Evolutionary conservation across 495 filamentous ascomycete genomes (phyloP).

Genomic region (Podospora sp.): DNA sequence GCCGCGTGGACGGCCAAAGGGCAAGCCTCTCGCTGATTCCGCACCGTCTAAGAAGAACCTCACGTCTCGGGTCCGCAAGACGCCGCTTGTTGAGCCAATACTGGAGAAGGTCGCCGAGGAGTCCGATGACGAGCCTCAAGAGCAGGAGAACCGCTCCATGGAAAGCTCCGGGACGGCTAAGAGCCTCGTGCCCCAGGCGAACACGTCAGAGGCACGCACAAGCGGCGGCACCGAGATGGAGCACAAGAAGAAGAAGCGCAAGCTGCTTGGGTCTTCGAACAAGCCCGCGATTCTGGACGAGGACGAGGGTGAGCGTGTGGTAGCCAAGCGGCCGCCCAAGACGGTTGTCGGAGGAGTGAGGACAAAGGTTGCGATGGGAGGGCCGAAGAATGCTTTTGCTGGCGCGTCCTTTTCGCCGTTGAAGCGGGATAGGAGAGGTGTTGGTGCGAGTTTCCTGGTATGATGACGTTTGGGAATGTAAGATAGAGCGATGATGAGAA

Average conservation of each 20-base stretch:
- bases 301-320: conserved; percentile 55
- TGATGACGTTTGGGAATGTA: conserved; percentile 30
- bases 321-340: conserved; percentile 39
- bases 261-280: conserved; percentile 63
- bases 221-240: conserved; percentile 41
- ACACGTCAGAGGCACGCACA: background rate
- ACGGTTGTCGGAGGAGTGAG: conserved; percentile 35
- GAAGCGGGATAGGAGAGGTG: conserved; percentile 72
- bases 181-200: conserved; percentile 8
- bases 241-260: conserved; percentile 73
- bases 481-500: background rate
- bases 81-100: conserved; percentile 22
- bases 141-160: conserved; percentile 30
- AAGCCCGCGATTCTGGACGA: conserved; percentile 69
- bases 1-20: conserved; percentile 45
- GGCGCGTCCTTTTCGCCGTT: conserved; percentile 72
- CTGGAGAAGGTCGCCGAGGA: conserved; percentile 57
- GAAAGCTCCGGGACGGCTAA: conserved; percentile 32
- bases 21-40: conserved; percentile 38
- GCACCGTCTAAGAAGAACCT: conserved; percentile 48
- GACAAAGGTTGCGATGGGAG: conserved; percentile 28
- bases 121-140: conserved; percentile 28
- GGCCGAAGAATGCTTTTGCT: conserved; percentile 40
- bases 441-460: conserved; percentile 56
- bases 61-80: conserved; percentile 33